Evolutionary conservation across 23 red algal species (phyloP), one percentile per base, ranked within the genome.

Genomic region (Rhodosorus marinus): DNA sequence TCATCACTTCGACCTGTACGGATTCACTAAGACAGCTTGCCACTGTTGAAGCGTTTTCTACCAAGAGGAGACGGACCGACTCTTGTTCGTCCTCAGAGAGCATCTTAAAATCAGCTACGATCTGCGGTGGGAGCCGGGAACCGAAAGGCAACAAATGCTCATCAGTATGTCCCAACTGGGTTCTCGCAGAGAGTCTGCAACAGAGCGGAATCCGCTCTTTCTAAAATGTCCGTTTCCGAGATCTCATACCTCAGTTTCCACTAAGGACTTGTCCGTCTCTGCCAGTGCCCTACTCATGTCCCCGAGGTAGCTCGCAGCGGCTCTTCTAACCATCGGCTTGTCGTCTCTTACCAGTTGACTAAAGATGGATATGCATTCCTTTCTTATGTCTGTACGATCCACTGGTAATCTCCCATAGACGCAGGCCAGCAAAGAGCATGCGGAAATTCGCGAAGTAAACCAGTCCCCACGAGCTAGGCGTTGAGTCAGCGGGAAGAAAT

Each of bases 401-500:
- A 19, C 27, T 4, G 76, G 70, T 15, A 95, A 49, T 8, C 70
- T 34, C 14, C 11, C 34, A 32, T 83, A 95, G 2, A 73, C 51
- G 17, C 61, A 45, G 1, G 78, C 51, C 36, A 95, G 69, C 31
- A 95, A 67, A 11, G 71, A 53, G 24, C 75, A 76, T 14, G 88
- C 88, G 25, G 88, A 95, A 9, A 95, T 84, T 26, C 88, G 70
- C 11, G 77, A 83, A 14, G 88, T 95, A 38, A 95, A 95, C 88
- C 88, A 95, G 53, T 95, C 88, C 32, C 88, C 88, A 23, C 52
- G 57, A 9, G 88, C 76, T 26, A 95, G 54, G 48, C 88, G 54
- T 47, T 79, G 70, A 31, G 79, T 38, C 59, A 95, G 61, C 5
- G 88, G 88, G 59, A 83, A 74, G 35, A 83, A 49, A 45, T 92